Evolutionary conservation across 2,329 filamentous ascomycete genomes (phyloP).

Genomic region (Emergomyces africanus): DNA sequence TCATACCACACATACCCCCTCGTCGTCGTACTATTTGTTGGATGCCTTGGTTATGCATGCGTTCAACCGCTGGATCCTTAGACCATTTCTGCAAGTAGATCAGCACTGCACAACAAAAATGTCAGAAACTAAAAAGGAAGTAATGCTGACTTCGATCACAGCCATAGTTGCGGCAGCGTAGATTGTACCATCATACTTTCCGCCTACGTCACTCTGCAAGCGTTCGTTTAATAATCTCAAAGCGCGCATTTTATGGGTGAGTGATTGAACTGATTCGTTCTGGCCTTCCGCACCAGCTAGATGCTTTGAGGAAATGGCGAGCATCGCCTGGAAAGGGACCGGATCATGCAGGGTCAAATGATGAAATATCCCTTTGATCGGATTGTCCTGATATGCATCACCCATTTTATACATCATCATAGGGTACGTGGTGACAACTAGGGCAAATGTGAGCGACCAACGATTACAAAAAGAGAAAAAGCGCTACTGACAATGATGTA

Average conservation of each 20-base stretch:
- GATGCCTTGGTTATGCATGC: conserved; percentile 19
- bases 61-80: conserved; percentile 19
- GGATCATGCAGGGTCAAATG: conserved; percentile 18
- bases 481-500: conserved; percentile 20
- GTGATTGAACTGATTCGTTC: conserved; percentile 19
- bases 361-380: conserved; percentile 21
- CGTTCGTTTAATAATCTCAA: conserved; percentile 20
- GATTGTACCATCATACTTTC: conserved; percentile 18
- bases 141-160: conserved; percentile 20
- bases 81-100: conserved; percentile 21
- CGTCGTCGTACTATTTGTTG: conserved; percentile 18
- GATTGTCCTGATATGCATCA: conserved; percentile 16
- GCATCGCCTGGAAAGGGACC: conserved; percentile 23
- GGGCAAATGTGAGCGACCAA: conserved; percentile 11
- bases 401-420: conserved; percentile 25
- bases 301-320: conserved; percentile 22
- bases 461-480: background rate
- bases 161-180: conserved; percentile 23
- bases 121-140: background rate
- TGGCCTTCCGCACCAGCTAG: conserved; percentile 20
- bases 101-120: background rate
- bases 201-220: conserved; percentile 14
- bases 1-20: conserved; percentile 20
- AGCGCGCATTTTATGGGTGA: conserved; percentile 23
- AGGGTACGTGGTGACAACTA: conserved; percentile 22